These are phyloP conservation scores for Poa pratensis DNA, from an alignment of 176 grass and related monocot species.

Conservation along the genomic window DNA sequence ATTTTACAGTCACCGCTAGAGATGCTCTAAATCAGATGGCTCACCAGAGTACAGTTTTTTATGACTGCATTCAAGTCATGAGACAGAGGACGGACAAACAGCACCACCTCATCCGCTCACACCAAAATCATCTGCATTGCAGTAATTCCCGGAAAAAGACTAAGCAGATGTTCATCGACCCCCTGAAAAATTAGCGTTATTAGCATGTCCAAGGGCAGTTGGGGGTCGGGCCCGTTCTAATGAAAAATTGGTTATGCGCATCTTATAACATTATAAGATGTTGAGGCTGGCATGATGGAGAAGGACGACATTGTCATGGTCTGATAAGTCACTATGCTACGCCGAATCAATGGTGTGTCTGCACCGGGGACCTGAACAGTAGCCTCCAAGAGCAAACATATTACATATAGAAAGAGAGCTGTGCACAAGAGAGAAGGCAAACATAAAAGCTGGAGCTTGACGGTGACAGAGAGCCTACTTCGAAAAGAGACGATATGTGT, in stretches of 20 bases:
- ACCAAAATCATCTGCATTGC: no score
- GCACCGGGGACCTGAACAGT: not conserved
- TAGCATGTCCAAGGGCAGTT: no score
- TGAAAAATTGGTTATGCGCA: not conserved
- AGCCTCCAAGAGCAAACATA: not conserved
- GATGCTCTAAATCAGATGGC: no score
- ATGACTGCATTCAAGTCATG: no score
- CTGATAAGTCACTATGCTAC: not conserved
- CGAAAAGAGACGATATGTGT: not conserved
- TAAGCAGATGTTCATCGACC: no score
- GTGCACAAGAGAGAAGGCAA: not conserved
- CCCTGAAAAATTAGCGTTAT: no score
- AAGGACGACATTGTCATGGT: not conserved
- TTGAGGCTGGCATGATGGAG: not conserved
- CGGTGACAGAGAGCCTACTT: not conserved
- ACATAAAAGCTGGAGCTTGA: not conserved
- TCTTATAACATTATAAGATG: not conserved
- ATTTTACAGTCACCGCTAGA: no score
- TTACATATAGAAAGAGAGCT: not conserved
- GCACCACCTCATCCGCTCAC: no score
- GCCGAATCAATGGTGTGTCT: not conserved
- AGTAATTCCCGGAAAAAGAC: no score
- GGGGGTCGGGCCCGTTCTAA: no score
- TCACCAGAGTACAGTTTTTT: no score
- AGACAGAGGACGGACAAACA: no score